Percentiles rank a stretch among this genome's conserved stretches.
These are phyloP conservation scores for Lactuca sativa DNA, from an alignment of 129 eudicot genomes.

Conservation along the genomic window DNA sequence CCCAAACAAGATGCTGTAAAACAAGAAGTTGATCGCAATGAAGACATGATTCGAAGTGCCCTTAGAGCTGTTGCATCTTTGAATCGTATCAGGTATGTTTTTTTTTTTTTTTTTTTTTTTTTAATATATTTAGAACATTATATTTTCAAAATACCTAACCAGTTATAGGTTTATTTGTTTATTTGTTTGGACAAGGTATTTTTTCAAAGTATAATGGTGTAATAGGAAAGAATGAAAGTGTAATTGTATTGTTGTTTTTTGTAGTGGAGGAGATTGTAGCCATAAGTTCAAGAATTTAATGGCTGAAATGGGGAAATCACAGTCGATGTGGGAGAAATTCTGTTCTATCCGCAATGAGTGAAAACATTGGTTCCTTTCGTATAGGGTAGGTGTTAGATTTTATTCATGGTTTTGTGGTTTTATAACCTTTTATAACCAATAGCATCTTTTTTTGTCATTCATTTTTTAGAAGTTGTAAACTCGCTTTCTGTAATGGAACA, in stretches of 20 bases:
- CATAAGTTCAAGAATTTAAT: slow-evolving; percentile 89
- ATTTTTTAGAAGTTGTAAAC: not conserved
- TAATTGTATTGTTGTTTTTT: slow-evolving; percentile 23
- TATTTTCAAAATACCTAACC: too few species aligned
- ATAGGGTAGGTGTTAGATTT: slow-evolving; percentile 6
- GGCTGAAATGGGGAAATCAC: slow-evolving; percentile 72
- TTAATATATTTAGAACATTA: not conserved
- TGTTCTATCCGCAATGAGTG: slow-evolving; percentile 85
- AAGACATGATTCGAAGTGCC: slow-evolving; percentile 96
- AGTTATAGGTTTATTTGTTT: too few species aligned
- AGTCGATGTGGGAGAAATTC: slow-evolving; percentile 68
- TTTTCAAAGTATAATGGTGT: too few species aligned
- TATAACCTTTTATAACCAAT: not conserved
- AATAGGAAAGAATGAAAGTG: too few species aligned
- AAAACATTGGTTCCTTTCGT: slow-evolving; percentile 16
- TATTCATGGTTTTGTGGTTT: not conserved
- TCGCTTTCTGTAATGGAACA: not conserved
- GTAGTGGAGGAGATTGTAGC: slow-evolving; percentile 97
- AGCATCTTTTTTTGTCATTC: not conserved
- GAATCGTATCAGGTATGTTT: slow-evolving; percentile 66
- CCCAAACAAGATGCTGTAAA: slow-evolving; percentile 98
- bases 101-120: not conserved
- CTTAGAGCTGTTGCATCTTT: slow-evolving; percentile 89
- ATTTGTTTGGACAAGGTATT: too few species aligned
- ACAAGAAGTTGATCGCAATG: slow-evolving; percentile 99